phyloP scores from a whole-genome alignment of 257 asterid genomes.

The Solanum piurae region DNA sequence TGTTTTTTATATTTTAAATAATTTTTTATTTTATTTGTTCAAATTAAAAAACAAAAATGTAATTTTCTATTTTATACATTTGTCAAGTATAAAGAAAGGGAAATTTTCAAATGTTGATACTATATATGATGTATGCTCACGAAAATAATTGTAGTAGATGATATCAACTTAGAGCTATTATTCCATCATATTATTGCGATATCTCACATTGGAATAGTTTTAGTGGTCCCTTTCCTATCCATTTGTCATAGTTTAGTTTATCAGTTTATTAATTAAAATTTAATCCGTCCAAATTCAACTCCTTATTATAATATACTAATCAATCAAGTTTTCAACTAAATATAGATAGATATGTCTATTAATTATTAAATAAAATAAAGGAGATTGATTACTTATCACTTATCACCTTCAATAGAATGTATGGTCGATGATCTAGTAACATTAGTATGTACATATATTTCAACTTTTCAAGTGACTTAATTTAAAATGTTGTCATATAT shows the following conservation, averaged over 20 bases:
- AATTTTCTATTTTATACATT: too few species aligned
- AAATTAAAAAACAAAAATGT: too few species aligned
- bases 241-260: neutral
- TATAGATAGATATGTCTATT: neutral
- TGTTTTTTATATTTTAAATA: neutral
- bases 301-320: neutral
- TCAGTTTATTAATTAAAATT: neutral
- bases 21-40: too few species aligned
- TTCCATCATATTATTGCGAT: neutral
- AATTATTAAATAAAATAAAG: neutral
- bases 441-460: too few species aligned
- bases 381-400: neutral
- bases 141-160: neutral
- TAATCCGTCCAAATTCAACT: neutral
- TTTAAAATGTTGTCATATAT: too few species aligned
- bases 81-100: neutral
- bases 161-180: neutral
- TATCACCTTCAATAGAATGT: too few species aligned
- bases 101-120: neutral
- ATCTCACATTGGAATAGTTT: neutral
- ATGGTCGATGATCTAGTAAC: too few species aligned
- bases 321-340: neutral
- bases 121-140: neutral
- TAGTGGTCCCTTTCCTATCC: neutral
- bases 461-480: too few species aligned